Base-by-base conservation (phyloP, 2,329 filamentous ascomycete species). In the Neurospora sp. region DNA sequence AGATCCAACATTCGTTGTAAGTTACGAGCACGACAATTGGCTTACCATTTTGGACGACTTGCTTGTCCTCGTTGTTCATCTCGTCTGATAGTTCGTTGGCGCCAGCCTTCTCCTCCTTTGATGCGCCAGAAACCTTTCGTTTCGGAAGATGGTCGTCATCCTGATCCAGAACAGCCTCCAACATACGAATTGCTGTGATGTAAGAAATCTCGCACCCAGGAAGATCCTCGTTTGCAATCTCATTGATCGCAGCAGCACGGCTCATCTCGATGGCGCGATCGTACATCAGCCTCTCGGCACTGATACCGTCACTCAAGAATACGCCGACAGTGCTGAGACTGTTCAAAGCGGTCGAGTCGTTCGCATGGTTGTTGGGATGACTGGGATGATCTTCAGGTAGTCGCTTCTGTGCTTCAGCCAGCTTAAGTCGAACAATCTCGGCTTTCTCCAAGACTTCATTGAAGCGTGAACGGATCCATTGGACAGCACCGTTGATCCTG, bases 261-360 rank as follows among this genome's bases (percentile, higher is more conserved):
- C 93, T 97, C 96, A 99, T 98, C 79, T 99, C 96, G 28, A 98
- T 83, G 0, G 96, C 96, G 66, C 96, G 92, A 75, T 99, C 96
- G 78, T 97, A 99, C 93, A 99, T 97, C 66, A 99, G 84, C 81
- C 94, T 97, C 82, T 98, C 96, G 0, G 96, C 96, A 28, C 93
- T 97, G 69, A 97, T 89, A 1, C 95, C 96, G 2, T 92, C 89
- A 15, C 92, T 97, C 36, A 99, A 85, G 66, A 91, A 87, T 36
- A 97, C 93, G 68, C 92, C 91, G 71, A 96, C 92, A 2, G 88
- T 86, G 17, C 90, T 89, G 3, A 88, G 86, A n/a, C 85, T 86
- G 15, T 86, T 84, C 1, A 84, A 85, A 3, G 86, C 82, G 40
- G 84, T 82, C 2, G 86, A 87, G 23, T 87, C 87, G 37, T 84